These are phyloP conservation scores for Solanum gracilifrons DNA, from an alignment of 257 asterid species.

Conservation along the genomic window DNA sequence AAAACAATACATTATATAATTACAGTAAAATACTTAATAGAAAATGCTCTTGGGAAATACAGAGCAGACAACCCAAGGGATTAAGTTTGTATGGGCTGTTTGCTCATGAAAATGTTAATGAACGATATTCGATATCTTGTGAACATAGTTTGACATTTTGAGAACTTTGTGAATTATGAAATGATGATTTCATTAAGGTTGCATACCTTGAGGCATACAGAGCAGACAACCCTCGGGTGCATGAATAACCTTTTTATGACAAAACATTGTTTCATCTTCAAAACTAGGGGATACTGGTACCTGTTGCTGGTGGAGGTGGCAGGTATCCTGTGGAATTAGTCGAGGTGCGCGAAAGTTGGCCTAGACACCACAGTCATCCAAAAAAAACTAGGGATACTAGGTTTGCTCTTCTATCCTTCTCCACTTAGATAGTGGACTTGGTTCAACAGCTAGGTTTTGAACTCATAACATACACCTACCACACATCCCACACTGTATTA, in stretches of 20 bases:
- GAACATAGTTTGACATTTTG: neutral
- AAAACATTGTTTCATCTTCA: neutral
- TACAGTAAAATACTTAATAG: neutral
- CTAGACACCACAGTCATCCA: neutral
- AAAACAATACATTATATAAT: neutral
- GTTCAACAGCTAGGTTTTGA: neutral
- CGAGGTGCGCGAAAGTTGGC: neutral
- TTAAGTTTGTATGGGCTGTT: neutral
- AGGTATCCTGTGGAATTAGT: neutral
- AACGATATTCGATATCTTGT: neutral
- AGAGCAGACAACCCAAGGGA: neutral
- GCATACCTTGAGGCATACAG: neutral
- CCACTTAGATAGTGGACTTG: neutral
- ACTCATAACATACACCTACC: neutral
- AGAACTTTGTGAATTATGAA: neutral
- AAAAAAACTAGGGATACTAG: neutral
- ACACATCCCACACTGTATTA: neutral
- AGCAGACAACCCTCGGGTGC: neutral
- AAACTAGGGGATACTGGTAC: neutral
- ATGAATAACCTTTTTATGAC: neutral
- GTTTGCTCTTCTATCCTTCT: neutral
- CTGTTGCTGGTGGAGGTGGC: neutral
- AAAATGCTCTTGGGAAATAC: neutral
- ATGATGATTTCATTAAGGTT: neutral
- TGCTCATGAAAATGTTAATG: neutral